These are phyloP conservation scores for Claviceps digitariae DNA, from an alignment of 2,329 filamentous ascomycete genomes.

Conservation along the genomic window DNA sequence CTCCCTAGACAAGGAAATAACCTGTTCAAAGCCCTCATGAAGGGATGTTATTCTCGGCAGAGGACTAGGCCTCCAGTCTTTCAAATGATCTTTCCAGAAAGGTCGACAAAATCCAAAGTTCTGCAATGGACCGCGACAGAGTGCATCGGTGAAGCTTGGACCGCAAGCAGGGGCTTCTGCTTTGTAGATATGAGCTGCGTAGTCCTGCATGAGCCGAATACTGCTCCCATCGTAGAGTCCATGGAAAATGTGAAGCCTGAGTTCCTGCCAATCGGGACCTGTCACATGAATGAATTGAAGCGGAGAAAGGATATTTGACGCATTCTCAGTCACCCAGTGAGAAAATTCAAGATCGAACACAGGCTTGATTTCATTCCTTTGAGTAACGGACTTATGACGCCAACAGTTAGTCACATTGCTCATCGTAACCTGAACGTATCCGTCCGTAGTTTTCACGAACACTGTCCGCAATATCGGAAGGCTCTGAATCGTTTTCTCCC, in stretches of 20 bases:
- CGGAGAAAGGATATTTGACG: conserved; percentile 32
- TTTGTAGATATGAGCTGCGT: conserved; percentile 26
- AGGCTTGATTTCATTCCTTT: conserved; percentile 17
- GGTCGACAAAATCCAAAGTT: conserved; percentile 24
- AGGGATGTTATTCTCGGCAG: neutral
- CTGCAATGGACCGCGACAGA: conserved; percentile 56
- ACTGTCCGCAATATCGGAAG: conserved; percentile 57
- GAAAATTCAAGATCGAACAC: conserved; percentile 23
- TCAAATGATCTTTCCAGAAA: conserved; percentile 57
- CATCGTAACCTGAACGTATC: conserved; percentile 60
- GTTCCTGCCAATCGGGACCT: conserved; percentile 2
- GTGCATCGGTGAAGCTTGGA: conserved; percentile 50
- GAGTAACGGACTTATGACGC: conserved; percentile 21
- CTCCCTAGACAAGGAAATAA: conserved; percentile 7
- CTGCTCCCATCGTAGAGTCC: conserved; percentile 78
- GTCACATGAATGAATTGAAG: conserved; percentile 34
- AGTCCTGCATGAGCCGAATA: conserved; percentile 51
- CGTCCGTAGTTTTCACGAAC: conserved; percentile 61
- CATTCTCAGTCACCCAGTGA: conserved; percentile 42
- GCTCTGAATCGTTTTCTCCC: conserved; percentile 35
- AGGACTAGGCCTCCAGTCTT: conserved; percentile 12
- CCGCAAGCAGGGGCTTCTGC: conserved; percentile 15
- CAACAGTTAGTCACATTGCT: conserved; percentile 29
- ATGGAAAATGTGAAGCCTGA: conserved; percentile 48
- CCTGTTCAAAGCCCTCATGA: conserved; percentile 6